phyloP scores from a whole-genome alignment of 108 stramenopile genomes.

The Parietichytrium sp. region DNA sequence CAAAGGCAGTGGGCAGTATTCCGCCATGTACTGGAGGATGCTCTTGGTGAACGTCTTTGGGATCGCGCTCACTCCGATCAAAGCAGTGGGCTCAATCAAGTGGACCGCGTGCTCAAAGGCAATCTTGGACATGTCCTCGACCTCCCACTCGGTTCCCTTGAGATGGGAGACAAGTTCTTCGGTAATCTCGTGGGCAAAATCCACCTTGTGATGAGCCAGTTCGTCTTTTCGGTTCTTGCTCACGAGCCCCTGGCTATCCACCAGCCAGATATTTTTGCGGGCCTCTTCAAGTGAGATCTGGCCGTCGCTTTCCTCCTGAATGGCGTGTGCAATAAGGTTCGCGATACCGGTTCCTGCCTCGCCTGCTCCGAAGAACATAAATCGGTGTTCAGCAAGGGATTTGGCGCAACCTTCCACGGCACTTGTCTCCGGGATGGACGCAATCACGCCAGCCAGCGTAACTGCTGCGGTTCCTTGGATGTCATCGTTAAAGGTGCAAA shows the following conservation, averaged over 20 bases:
- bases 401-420: constrained; percentile 53
- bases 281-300: constrained; percentile 51
- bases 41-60: constrained; percentile 75
- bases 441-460: constrained; percentile 76
- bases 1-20: constrained; percentile 74
- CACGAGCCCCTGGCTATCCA: constrained; percentile 70
- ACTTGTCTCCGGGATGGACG: constrained; percentile 74
- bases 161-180: constrained; percentile 68
- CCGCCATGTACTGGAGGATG: constrained; percentile 70
- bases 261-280: constrained; percentile 72
- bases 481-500: constrained; percentile 97
- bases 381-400: constrained; percentile 76
- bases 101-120: constrained; percentile 45
- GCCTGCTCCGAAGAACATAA: constrained; percentile 85
- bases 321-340: constrained; percentile 66
- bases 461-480: constrained; percentile 95
- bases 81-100: constrained; percentile 76
- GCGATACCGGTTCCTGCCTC: constrained; percentile 89
- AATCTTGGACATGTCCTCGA: background rate
- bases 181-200: constrained; percentile 70
- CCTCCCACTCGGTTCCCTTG: constrained; percentile 46
- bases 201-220: constrained; percentile 66
- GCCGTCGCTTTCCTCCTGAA: constrained; percentile 36
- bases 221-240: constrained; percentile 7
- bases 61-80: constrained; percentile 86